phyloP scores from a whole-genome alignment of 345 rosid genomes.

The Salix exigua region DNA sequence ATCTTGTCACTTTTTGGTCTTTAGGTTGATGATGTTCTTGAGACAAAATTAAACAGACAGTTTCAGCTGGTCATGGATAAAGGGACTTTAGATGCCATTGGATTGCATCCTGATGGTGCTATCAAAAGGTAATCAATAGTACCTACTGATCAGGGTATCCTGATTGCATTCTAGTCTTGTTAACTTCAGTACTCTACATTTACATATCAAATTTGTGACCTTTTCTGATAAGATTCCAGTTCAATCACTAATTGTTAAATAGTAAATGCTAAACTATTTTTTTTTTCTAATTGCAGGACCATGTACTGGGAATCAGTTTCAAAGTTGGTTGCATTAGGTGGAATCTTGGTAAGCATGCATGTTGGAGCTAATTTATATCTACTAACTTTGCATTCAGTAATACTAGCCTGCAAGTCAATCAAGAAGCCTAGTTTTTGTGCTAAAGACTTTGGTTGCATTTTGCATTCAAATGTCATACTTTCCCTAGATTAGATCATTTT shows the following conservation, averaged over 20 bases:
- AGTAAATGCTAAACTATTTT: not conserved
- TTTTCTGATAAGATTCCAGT: not conserved
- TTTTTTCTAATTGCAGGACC: constrained; percentile 41
- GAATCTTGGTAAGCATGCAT: constrained; percentile 57
- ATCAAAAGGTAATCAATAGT: constrained; percentile 61
- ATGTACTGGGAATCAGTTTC: constrained; percentile 94
- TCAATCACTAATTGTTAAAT: not conserved
- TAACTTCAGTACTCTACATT: too few species aligned
- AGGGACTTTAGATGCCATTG: constrained; percentile 96
- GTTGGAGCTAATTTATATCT: not conserved
- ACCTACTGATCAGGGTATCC: not conserved
- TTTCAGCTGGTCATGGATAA: constrained; percentile 91
- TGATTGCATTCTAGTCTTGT: too few species aligned
- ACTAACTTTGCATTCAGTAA: not conserved
- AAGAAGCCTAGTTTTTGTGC: too few species aligned
- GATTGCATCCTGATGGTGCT: constrained; percentile 93
- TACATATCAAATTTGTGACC: not conserved
- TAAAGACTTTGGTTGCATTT: too few species aligned
- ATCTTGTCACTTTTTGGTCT: constrained; percentile 1
- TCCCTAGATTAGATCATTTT: too few species aligned
- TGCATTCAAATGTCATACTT: too few species aligned
- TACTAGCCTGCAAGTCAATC: too few species aligned
- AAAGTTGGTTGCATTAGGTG: constrained; percentile 76
- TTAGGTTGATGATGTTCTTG: constrained; percentile 90
- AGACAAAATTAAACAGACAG: constrained; percentile 63